These are phyloP conservation scores for Straminergon stramineum DNA, from an alignment of 225 moss, liverwort and hornwort species.

Conservation along the genomic window DNA sequence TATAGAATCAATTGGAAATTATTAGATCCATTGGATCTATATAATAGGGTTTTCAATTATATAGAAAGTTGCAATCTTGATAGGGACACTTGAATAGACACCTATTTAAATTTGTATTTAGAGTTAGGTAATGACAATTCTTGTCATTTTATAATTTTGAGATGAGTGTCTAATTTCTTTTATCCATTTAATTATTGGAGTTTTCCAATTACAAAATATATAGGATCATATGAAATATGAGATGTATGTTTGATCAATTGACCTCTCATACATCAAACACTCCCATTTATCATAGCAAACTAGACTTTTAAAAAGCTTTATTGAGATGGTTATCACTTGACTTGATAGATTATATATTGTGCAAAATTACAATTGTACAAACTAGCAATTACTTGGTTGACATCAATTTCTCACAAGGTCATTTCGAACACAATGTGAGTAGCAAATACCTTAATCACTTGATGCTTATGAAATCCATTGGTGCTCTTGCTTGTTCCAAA, in stretches of 20 bases:
- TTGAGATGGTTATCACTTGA: too few relatives aligned
- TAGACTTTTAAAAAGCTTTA: neutral
- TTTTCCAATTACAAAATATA: neutral
- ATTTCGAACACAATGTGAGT: neutral
- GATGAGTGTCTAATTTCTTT: neutral
- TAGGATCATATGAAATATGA: neutral
- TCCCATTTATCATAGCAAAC: neutral
- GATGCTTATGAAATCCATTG: neutral
- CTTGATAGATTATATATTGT: too few relatives aligned
- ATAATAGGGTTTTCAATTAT: too few relatives aligned
- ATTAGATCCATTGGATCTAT: neutral
- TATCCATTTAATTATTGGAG: neutral
- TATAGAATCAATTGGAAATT: too few relatives aligned
- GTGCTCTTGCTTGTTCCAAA: neutral
- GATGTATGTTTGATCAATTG: too few relatives aligned
- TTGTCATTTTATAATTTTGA: neutral
- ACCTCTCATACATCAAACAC: neutral
- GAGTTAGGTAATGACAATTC: neutral
- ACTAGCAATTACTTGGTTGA: too few relatives aligned
- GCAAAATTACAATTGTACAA: too few relatives aligned
- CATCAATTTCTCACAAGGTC: accelerated
- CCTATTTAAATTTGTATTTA: neutral
- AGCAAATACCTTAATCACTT: neutral
- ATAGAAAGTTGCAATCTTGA: neutral
- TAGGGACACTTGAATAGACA: neutral